phyloP scores from a whole-genome alignment of 164 flowering plant species.

The Piper longum region DNA sequence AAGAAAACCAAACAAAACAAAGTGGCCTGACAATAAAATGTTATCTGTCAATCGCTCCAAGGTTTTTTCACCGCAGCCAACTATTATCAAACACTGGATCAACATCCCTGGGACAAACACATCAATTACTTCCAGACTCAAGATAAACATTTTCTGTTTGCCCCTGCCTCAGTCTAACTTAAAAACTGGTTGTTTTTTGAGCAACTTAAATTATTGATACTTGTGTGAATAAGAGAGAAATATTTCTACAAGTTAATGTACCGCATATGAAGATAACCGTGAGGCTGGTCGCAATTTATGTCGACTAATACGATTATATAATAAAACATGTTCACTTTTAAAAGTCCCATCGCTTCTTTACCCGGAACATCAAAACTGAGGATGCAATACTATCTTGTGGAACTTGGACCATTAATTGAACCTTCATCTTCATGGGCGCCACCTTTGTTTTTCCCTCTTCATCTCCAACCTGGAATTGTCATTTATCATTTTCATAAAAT shows the following conservation, averaged over 20 bases:
- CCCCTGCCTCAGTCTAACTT: background rate
- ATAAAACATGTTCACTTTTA: background rate
- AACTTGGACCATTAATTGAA: constrained; percentile 90
- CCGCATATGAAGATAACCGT: background rate
- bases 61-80: too few species aligned
- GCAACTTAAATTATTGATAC: background rate
- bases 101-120: too few species aligned
- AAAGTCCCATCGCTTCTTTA: constrained; percentile 91
- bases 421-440: constrained; percentile 87
- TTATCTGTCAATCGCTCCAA: too few species aligned
- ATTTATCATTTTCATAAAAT: background rate
- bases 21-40: too few species aligned
- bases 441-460: constrained; percentile 67
- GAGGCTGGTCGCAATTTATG: background rate
- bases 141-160: background rate
- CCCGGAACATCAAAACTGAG: constrained; percentile 60
- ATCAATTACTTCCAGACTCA: background rate
- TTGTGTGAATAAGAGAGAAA: background rate
- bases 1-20: too few species aligned
- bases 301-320: background rate
- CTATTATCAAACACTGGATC: too few species aligned
- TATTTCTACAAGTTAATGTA: too few species aligned
- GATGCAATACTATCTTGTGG: constrained; percentile 76
- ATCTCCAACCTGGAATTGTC: constrained; percentile 57
- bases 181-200: background rate